Base-by-base conservation (phyloP, 495 filamentous ascomycete species). In the Aspergillus asperescens region DNA sequence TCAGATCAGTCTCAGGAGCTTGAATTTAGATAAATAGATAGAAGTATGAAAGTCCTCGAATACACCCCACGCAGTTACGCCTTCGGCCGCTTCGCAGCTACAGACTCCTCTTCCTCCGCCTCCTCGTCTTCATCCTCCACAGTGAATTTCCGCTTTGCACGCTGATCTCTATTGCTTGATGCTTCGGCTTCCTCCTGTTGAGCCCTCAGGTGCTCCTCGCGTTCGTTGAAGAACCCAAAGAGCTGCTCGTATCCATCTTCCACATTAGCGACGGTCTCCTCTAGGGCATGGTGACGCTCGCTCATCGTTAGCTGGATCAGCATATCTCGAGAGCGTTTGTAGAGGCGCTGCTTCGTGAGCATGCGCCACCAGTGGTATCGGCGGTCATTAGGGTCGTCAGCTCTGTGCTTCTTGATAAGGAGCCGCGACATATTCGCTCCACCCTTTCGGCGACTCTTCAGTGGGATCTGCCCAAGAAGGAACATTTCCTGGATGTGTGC, bases 401-500 rank as follows among this genome's bases (percentile, higher is more conserved):
- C 67, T 24, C 77, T 77, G 32, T 71, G 74, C 57, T 81, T 79
- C 39, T 78, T 77, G 38, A 82, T 80, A 42, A 84, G 62, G 0
- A 77, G 59, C 16, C 70, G 66, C 3, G 74, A 59, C 48, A 77
- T 71, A 40, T 82, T 77, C 13, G 69, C 68, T 4, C 74, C 75
- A 9, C 77, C 77, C 3, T 69, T 66, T 24, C 78, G 76, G 22
- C 86, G 80, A 50, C 89, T 77, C 10, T 74, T 68, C 7, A 72
- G 60, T 0, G 89, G 82, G 20, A 96, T 85, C 44, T 71, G 75
- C 6, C 84, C 84, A 57, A 96, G 84, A 6, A 96, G 85, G 49
- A 87, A 83, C 83, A 97, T 90, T 68, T 98, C 93, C 13, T 92
- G 70, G 8, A 95, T 76, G 25, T 92, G 82, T 24, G 77, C 76